Base-by-base conservation (phyloP, 768 basidiomycete species). In the Phanerochaete carnosa region DNA sequence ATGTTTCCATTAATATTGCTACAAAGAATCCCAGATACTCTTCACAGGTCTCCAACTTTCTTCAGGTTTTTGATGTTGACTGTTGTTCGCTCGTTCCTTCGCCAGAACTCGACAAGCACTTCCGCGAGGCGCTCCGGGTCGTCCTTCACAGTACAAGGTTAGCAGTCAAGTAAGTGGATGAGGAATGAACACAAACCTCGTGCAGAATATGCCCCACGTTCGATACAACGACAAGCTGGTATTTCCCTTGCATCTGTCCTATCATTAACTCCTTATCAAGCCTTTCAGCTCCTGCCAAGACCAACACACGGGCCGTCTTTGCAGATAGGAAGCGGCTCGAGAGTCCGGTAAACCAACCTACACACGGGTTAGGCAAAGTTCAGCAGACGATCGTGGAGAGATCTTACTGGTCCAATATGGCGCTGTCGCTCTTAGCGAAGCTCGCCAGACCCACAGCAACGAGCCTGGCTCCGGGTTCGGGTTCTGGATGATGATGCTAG, bases 181-280 rank as follows among this genome's bases (percentile, higher is more conserved):
- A 13, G 55, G 11, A 29, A 33, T n/a, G 12, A 54, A 23, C 13
- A 70, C 83, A 47, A 57, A 94, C 94, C 81, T 98, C 96, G 49
- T 98, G 96, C 25, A 99, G 70, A 78, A 97, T 91, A 69, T 99
- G 97, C 0, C 97, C 96, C 0, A 93, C 92, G 33, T 87, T 86
- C 9, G 86, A 83, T 61, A 96, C 82, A 37, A 99, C 94, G 25
- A 83, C 88, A 72, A 98, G 81, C 74, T 98, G 96, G 74, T 98
- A 99, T 72, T 97, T 98, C 32, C 85, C 83, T 68, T 80, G 85
- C 85, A 87, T 87, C 69, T 87, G 86, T 0, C 84, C 97, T 53
- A 98, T 94, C 89, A 96, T 97, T 49, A 99, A 80, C 65, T 93
- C 87, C 66, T 85, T 89, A 69, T 99, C 97, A 3, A 98, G 83